phyloP scores from a whole-genome alignment of 2,329 filamentous ascomycete genomes.

The Phaeosphaeriaceae sp. region DNA sequence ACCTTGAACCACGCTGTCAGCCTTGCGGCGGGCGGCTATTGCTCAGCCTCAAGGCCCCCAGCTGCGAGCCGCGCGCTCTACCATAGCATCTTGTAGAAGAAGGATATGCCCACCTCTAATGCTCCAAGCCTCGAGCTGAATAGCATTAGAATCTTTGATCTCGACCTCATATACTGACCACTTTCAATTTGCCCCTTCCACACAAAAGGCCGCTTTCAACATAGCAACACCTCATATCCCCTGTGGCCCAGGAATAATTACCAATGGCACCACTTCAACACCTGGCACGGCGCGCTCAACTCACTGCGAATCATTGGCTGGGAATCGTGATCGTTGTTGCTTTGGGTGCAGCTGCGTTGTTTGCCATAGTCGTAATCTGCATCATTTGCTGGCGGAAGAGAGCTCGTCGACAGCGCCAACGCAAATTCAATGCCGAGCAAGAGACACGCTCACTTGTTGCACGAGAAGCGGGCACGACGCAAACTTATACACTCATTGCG shows the following conservation, averaged over 20 bases:
- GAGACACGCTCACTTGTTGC: conserved; percentile 4
- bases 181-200: neutral
- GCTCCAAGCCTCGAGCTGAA: neutral
- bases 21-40: neutral
- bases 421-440: conserved; percentile 13
- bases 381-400: conserved; percentile 10
- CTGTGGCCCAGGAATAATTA: neutral
- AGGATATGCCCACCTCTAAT: neutral
- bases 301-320: conserved; percentile 5
- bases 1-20: neutral
- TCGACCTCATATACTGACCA: neutral
- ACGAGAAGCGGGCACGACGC: neutral
- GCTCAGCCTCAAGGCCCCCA: neutral
- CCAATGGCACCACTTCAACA: conserved; percentile 10
- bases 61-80: neutral
- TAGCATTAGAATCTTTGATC: neutral
- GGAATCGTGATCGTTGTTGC: conserved; percentile 6
- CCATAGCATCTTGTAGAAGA: neutral
- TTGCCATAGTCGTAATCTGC: conserved; percentile 11
- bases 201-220: neutral
- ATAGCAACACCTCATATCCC: neutral
- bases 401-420: conserved; percentile 12
- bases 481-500: neutral
- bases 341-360: conserved; percentile 3
- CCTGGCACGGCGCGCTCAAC: conserved; percentile 10